Conservation (phyloP, 1,284 basidiomycete species). For the Coniferiporia sulphurascens region DNA sequence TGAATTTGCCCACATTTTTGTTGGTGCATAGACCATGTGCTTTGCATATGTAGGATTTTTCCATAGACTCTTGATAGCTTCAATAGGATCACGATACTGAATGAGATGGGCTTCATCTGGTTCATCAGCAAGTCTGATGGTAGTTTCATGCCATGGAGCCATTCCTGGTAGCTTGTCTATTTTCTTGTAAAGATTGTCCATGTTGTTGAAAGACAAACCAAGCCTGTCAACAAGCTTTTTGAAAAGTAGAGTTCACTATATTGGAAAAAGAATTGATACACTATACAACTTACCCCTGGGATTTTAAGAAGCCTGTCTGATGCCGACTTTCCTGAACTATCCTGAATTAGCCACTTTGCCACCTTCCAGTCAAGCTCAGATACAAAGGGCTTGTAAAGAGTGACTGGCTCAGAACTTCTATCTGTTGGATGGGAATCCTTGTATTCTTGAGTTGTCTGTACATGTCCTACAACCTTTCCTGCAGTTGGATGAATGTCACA, state of each 20-base stretch:
- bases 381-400: background rate
- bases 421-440: background rate
- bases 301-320: background rate
- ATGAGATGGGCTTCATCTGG: constrained; percentile 10
- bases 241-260: background rate
- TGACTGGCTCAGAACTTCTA: background rate
- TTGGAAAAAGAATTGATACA: background rate
- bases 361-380: background rate
- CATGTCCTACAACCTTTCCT: background rate
- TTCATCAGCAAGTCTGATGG: constrained; percentile 6
- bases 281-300: background rate
- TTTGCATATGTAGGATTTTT: constrained; percentile 6
- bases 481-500: background rate
- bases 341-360: background rate
- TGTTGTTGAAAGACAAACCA: constrained; percentile 11
- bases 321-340: background rate
- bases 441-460: background rate
- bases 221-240: background rate
- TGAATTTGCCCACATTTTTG: background rate
- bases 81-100: constrained; percentile 6
- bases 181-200: background rate
- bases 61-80: constrained; percentile 4
- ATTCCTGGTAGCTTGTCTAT: constrained; percentile 10
- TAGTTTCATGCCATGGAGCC: constrained; percentile 3
- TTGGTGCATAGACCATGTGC: constrained; percentile 6